Conservation (phyloP, 352 stramenopile species). For the Phytopythium delawarense region DNA sequence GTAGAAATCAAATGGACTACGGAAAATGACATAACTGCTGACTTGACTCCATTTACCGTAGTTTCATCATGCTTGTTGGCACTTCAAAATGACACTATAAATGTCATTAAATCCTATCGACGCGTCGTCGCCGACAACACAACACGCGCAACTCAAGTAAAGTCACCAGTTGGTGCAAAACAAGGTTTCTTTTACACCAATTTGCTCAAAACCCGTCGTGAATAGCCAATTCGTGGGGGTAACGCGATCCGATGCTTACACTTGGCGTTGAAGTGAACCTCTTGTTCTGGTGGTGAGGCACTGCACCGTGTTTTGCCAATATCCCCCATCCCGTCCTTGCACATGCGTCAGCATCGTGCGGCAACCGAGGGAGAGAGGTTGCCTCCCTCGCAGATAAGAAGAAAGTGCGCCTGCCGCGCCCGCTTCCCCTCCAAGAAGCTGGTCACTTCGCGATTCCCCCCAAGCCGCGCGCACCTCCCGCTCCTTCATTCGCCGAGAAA, state of each 20-base stretch:
- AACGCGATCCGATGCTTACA: conserved; percentile 9
- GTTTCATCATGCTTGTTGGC: too few species aligned
- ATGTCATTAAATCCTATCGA: not conserved
- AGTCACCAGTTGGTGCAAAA: not conserved
- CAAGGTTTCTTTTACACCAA: not conserved
- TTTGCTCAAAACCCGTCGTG: not conserved
- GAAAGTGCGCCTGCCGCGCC: not conserved
- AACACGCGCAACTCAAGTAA: not conserved
- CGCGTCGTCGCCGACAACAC: not conserved
- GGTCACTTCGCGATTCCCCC: conserved; percentile 15
- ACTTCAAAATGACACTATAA: not conserved
- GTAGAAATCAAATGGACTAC: conserved; percentile 14
- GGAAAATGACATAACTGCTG: not conserved
- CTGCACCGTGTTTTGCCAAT: conserved; percentile 11
- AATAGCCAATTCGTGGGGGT: not conserved
- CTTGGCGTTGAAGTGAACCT: conserved; percentile 1
- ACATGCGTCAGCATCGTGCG: not conserved
- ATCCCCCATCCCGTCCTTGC: not conserved
- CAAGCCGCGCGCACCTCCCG: not conserved
- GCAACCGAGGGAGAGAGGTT: not conserved
- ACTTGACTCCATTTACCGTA: too few species aligned
- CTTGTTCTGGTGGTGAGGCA: conserved; percentile 2
- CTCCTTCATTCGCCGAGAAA: not conserved
- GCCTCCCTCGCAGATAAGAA: not conserved
- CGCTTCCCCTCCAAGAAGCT: not conserved